Evolutionary conservation across 805 yeast species (phyloP).

Genomic region (Lachancea fermentati): DNA sequence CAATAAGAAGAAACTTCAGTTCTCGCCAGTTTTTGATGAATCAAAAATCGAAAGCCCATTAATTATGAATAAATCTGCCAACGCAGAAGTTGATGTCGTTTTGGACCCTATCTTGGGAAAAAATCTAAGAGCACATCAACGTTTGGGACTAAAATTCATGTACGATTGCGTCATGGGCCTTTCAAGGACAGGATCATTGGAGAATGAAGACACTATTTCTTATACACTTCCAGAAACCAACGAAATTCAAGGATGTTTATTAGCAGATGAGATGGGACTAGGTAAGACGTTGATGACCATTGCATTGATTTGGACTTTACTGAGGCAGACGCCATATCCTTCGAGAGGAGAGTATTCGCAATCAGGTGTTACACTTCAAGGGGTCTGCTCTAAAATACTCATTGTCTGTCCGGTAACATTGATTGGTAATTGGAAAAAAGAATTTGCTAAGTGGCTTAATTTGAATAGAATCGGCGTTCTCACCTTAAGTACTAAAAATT

Average conservation of each 20-base stretch:
- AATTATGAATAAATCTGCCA: constrained; percentile 35
- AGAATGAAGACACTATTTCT: constrained; percentile 18
- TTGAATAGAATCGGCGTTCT: constrained; percentile 58
- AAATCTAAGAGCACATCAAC: constrained; percentile 75
- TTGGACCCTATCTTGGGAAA: constrained; percentile 54
- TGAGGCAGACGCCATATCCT: constrained; percentile 55
- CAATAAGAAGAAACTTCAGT: constrained; percentile 4
- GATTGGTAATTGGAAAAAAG: constrained; percentile 80
- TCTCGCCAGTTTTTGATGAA: constrained; percentile 39
- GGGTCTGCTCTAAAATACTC: constrained; percentile 50
- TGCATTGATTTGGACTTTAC: constrained; percentile 73
- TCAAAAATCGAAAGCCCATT: constrained; percentile 34
- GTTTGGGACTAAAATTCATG: constrained; percentile 75
- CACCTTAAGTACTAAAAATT: constrained; percentile 46
- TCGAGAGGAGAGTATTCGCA: constrained; percentile 31
- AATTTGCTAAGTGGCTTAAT: constrained; percentile 86
- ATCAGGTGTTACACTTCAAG: constrained; percentile 30
- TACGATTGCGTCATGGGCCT: constrained; percentile 79
- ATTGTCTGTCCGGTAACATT: constrained; percentile 91
- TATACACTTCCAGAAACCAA: constrained; percentile 8
- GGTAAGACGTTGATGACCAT: constrained; percentile 89
- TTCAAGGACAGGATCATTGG: constrained; percentile 37
- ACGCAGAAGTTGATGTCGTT: constrained; percentile 41
- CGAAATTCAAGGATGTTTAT: constrained; percentile 55
- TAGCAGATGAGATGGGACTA: constrained; percentile 97